These are phyloP conservation scores for Amanita jacksonii DNA, from an alignment of 768 basidiomycete species.

Conservation along the genomic window DNA sequence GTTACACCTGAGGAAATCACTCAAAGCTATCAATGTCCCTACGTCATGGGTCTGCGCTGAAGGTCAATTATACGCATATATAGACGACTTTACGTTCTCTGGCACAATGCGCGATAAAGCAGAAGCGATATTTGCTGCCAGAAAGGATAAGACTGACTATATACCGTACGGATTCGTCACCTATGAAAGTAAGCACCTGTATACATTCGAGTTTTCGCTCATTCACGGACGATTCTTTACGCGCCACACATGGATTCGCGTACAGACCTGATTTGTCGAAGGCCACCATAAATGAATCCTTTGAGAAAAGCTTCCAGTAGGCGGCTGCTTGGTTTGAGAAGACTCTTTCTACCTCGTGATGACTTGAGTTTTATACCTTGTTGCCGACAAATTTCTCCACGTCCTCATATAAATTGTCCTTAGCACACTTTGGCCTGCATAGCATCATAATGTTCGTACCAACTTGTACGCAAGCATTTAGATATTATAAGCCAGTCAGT, in stretches of 20 bases:
- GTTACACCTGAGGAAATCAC: conserved; percentile 25
- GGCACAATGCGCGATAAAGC: conserved; percentile 19
- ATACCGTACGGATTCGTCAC: conserved; percentile 37
- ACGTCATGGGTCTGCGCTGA: conserved; percentile 32
- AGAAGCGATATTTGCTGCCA: conserved; percentile 27
- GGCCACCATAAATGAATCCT: conserved; percentile 30
- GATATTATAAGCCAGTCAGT: too few species aligned
- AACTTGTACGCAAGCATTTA: too few species aligned
- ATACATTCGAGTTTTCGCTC: not conserved
- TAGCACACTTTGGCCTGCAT: too few species aligned
- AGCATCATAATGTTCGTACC: too few species aligned
- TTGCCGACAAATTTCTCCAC: too few species aligned
- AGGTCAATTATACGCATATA: conserved; percentile 17
- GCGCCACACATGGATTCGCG: conserved; percentile 38
- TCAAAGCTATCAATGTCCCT: conserved; percentile 28
- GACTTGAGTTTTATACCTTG: too few species aligned
- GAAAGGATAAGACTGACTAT: conserved; percentile 25
- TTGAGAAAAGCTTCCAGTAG: conserved; percentile 32
- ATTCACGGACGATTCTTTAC: conserved; percentile 14
- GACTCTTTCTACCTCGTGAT: conserved; percentile 20
- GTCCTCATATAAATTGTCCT: too few species aligned
- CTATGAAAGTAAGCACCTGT: conserved; percentile 28
- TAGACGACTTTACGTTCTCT: conserved; percentile 31
- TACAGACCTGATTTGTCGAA: conserved; percentile 29
- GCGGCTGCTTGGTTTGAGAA: conserved; percentile 38